Conservation (phyloP, 148 eudicot genomes). For the Tetragonia tetragonoides region DNA sequence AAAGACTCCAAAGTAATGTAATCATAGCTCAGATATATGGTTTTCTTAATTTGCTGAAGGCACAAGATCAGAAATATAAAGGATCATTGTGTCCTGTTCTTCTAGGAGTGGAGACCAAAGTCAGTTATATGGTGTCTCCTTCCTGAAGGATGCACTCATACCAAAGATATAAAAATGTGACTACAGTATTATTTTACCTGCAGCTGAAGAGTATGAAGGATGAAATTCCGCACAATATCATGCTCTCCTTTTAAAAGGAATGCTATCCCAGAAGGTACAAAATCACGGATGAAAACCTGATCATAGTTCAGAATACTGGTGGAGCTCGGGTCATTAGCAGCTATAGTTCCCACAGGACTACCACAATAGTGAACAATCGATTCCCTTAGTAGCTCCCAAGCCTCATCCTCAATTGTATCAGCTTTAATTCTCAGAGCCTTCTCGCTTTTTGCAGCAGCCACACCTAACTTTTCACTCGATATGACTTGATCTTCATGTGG, state of each 20-base stretch:
- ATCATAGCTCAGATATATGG: background rate
- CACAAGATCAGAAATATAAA: slow-evolving; percentile 4
- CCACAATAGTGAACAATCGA: slow-evolving; percentile 72
- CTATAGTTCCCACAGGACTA: slow-evolving; percentile 78
- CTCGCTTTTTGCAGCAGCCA: slow-evolving; percentile 26
- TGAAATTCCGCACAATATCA: slow-evolving; percentile 63
- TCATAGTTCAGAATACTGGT: slow-evolving; percentile 54
- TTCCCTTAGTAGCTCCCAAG: slow-evolving; percentile 66
- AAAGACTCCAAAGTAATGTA: slow-evolving; percentile 1
- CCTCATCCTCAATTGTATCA: slow-evolving; percentile 71
- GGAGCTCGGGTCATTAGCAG: slow-evolving; percentile 79
- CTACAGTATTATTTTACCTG: slow-evolving; percentile 40
- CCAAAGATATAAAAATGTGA: background rate
- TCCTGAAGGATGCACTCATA: background rate
- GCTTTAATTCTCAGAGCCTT: slow-evolving; percentile 25
- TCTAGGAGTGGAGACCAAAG: background rate
- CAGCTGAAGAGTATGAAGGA: slow-evolving; percentile 68
- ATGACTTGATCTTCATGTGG: slow-evolving; percentile 13
- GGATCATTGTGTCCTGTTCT: background rate
- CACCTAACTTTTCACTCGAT: slow-evolving; percentile 19
- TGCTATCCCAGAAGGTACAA: slow-evolving; percentile 63
- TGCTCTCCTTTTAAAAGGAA: slow-evolving; percentile 65
- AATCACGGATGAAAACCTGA: slow-evolving; percentile 68
- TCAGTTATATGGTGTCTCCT: background rate
- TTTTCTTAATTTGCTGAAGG: background rate